Evolutionary conservation across 2,329 filamentous ascomycete species (phyloP).

Genomic region (Fusarium nurragi): DNA sequence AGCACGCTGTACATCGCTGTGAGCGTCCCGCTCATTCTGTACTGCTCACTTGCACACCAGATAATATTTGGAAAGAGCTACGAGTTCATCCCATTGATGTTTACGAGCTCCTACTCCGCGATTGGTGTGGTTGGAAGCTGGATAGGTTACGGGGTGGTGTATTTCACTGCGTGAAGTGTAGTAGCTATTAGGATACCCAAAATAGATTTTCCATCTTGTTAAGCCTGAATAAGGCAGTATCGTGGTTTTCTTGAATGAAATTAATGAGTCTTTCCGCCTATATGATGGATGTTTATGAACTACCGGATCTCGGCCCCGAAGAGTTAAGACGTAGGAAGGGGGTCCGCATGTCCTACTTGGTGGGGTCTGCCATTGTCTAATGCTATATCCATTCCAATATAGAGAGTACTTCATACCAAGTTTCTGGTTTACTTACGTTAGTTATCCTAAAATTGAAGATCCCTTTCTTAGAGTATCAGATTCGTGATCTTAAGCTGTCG

Average conservation of each 20-base stretch:
- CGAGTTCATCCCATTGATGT: conserved; percentile 96
- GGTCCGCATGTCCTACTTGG: no score
- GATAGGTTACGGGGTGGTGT: conserved; percentile 93
- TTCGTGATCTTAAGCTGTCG: no score
- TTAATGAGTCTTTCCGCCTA: neutral
- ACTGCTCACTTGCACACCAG: conserved; percentile 85
- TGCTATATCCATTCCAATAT: no score
- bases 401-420: no score
- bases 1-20: conserved; percentile 89
- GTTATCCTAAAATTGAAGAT: no score
- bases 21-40: conserved; percentile 87
- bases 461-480: no score
- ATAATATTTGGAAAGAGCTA: conserved; percentile 83
- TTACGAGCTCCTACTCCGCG: conserved; percentile 93
- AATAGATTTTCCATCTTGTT: conserved; percentile 27
- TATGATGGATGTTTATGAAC: neutral
- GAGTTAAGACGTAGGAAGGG: neutral
- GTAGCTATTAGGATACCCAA: conserved; percentile 38
- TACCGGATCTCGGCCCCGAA: neutral
- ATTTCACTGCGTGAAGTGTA: conserved; percentile 68
- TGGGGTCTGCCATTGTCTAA: no score
- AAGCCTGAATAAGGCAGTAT: neutral
- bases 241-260: neutral
- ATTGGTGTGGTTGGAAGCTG: conserved; percentile 96
- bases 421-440: no score